phyloP scores from a whole-genome alignment of 768 basidiomycete species.

The Mycena amicta region DNA sequence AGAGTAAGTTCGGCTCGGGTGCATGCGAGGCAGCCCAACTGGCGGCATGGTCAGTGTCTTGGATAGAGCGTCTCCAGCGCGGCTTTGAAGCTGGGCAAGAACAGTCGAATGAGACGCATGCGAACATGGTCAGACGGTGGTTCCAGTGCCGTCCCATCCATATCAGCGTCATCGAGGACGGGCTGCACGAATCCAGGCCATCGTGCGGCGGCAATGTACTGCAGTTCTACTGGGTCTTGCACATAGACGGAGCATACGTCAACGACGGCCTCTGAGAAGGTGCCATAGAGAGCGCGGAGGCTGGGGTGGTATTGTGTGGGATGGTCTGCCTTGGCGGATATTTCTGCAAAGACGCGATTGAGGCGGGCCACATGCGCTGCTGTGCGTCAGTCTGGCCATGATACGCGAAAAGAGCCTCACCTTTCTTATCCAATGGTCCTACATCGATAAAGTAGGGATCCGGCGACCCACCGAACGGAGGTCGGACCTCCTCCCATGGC shows the following conservation, averaged over 20 bases:
- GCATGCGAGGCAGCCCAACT: constrained; percentile 62
- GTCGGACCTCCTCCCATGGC: constrained; percentile 75
- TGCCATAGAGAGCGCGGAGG: constrained; percentile 56
- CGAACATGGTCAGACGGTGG: constrained; percentile 59
- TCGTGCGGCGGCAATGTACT: constrained; percentile 74
- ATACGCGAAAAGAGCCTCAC: constrained; percentile 36
- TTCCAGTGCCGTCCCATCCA: constrained; percentile 16
- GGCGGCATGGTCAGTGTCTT: constrained; percentile 60
- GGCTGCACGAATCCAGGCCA: constrained; percentile 84
- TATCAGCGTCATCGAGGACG: constrained; percentile 44
- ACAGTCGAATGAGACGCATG: constrained; percentile 65
- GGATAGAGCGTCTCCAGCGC: constrained; percentile 74
- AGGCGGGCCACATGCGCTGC: constrained; percentile 36
- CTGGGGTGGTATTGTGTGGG: constrained; percentile 56
- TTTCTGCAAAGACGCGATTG: constrained; percentile 10
- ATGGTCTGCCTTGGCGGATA: constrained; percentile 9
- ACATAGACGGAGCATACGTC: constrained; percentile 66
- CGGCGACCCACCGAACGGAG: constrained; percentile 65
- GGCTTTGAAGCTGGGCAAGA: constrained; percentile 60
- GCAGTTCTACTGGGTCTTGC: constrained; percentile 67
- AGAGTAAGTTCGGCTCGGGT: constrained; percentile 45
- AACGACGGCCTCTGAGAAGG: constrained; percentile 63
- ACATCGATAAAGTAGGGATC: constrained; percentile 74
- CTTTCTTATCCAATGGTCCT: constrained; percentile 54
- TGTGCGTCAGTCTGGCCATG: constrained; percentile 24